phyloP scores from a whole-genome alignment of 169 alveolate species.

The Toxoplasma gondii region DNA sequence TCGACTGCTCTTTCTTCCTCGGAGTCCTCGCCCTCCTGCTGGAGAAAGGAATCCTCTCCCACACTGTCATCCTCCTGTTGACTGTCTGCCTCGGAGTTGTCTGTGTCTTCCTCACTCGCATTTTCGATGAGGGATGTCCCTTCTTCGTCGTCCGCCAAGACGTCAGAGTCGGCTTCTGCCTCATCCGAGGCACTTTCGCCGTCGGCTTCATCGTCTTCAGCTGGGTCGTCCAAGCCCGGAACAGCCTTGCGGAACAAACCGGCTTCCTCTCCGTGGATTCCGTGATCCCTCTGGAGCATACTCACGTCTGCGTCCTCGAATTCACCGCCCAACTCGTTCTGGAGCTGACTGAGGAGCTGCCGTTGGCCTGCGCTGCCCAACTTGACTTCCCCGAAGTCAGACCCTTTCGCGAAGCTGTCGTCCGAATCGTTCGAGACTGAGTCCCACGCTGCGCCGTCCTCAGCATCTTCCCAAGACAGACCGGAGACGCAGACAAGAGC shows the following conservation, averaged over 20 bases:
- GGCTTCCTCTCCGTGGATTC: neutral
- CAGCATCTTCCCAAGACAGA: neutral
- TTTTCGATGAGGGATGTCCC: neutral
- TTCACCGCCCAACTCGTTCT: neutral
- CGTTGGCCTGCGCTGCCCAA: neutral
- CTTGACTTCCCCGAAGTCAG: neutral
- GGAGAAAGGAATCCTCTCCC: neutral
- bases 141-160: neutral
- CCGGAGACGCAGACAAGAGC: neutral
- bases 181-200: neutral
- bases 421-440: neutral
- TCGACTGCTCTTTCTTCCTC: neutral
- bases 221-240: neutral
- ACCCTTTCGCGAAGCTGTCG: neutral
- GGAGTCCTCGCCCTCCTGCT: neutral
- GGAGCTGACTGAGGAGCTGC: neutral
- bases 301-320: neutral
- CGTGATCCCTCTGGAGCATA: neutral
- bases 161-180: neutral
- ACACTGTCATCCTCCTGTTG: neutral
- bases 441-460: neutral
- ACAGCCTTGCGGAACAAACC: neutral
- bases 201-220: neutral
- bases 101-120: neutral
- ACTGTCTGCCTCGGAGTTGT: conserved; percentile 4